Evolutionary conservation across 2,329 filamentous ascomycete species (phyloP), one percentile per base, ranked within the genome.

Genomic region (Colletotrichum sp.): DNA sequence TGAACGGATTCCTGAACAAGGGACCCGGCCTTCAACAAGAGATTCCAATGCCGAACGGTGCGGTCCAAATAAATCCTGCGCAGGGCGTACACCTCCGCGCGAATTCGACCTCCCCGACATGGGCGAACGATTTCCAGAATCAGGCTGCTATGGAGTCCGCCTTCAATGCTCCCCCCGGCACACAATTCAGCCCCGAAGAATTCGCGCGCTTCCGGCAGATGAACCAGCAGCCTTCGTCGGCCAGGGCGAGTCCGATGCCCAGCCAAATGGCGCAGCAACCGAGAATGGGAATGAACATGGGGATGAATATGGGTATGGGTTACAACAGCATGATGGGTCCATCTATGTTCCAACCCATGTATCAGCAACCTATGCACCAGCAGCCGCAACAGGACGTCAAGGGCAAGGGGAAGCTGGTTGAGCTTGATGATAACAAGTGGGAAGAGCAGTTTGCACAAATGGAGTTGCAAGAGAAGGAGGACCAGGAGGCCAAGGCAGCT

Each of bases 391-490:
- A 85, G 66, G 88, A 90, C 76, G 87, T 85, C 64, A 94, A 95
- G 83, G 94, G 94, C 73, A 98, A 98, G 82, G 96, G 94, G 51
- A 98, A 97, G 84, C 91, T 98, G 85, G 93, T 98, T 15, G 97
- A 98, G 85, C 90, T 98, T 29, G 95, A 98, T 81, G 96, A 99
- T 78, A 88, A 93, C 80, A 93, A 98, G 81, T 98, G 97, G 97
- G 96, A 98, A 84, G 95, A 95, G 79, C 95, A 98, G 83, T 99
- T 99, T 83, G 94, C 95, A 71, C 92, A 97, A 83, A 92, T 98
- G 81, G 95, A 96, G 82, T 86, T 93, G 76, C 87, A 92, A 74
- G 90, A 93, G 80, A 85, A 89, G 78, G 83, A 88, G 75, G 86
- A 88, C 64, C 83, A 86, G 67, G 86, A 88, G 78, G 86, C 86